Base-by-base conservation (phyloP, 192 early-diverging fungal genomes). In the Umbelopsis sp. region DNA sequence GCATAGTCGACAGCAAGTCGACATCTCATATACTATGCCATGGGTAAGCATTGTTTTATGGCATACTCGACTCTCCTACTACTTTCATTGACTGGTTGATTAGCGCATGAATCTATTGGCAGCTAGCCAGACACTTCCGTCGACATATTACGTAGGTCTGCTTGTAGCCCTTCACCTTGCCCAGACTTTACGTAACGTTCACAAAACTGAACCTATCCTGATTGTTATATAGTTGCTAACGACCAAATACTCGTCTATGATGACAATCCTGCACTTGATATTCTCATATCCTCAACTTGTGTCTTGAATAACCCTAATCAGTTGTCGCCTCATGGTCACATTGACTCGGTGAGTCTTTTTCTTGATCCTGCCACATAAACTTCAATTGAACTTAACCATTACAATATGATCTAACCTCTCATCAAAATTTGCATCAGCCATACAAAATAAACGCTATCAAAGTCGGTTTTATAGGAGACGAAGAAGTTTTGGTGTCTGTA, bases 401-500 rank as follows among this genome's bases (percentile, higher is more conserved):
- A 41, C 7, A 1, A 3, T 41, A 11, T 11, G 7, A 6, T 41
- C 38, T 41, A 41, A 41, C 38, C 4, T n/a, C 7, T 41, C 38
- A 11, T 41, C 38, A 11, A 1, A 41, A 59, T 32, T 11, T 1
- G 38, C 65, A 0, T 54, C 24, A 80, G 25, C 74, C 59, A 22
- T 50, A 68, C 47, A 43, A 68, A 66, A 89, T 91, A 69, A 91
- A 91, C 76, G 84, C 84, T 3, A 87, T 91, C 17, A 83, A 83
- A 69, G 70, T 86, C 21, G 87, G 81, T 21, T 75, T 72, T 45
- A 21, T 91, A 4, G 82, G 83, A 2, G 71, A 76, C n/a, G 82
- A 82, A 11, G 85, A 88, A 34, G 79, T 89, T 2, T 45, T 91
- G n/a, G 83, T 80, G 2, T 65, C 81, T 12, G 88, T 83, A 17